Evolutionary conservation across 768 basidiomycete genomes (phyloP).

Genomic region (Boletus tylopilopsis): DNA sequence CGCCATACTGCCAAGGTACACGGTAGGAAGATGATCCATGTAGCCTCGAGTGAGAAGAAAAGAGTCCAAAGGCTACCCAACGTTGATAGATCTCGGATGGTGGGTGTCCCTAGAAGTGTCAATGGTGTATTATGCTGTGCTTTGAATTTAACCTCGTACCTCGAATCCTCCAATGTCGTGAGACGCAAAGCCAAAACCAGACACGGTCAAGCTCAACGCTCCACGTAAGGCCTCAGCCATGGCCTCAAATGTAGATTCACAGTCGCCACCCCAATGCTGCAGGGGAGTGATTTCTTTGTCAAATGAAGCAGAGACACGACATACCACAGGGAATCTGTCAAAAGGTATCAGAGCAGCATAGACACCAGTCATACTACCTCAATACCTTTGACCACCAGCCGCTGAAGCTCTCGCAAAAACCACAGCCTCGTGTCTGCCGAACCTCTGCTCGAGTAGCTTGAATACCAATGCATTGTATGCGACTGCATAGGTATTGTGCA

Average conservation of each 20-base stretch:
- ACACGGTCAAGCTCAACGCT: constrained; percentile 57
- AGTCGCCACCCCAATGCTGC: constrained; percentile 71
- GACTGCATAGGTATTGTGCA: constrained; percentile 71
- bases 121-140: not conserved
- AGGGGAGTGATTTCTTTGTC: constrained; percentile 20
- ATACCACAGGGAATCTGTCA: constrained; percentile 17
- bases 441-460: constrained; percentile 49
- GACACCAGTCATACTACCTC: not conserved
- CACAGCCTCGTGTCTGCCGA: constrained; percentile 63
- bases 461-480: constrained; percentile 72
- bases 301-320: not conserved
- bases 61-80: constrained; percentile 74
- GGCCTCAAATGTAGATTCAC: constrained; percentile 72
- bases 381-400: constrained; percentile 64
- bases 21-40: constrained; percentile 74
- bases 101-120: constrained; percentile 48
- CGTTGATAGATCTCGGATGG: constrained; percentile 68
- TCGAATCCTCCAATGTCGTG: constrained; percentile 81
- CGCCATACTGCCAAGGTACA: constrained; percentile 75
- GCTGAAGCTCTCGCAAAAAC: constrained; percentile 67
- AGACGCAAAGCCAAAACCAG: constrained; percentile 69
- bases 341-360: not conserved
- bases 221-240: constrained; percentile 76
- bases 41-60: constrained; percentile 71
- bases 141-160: constrained; percentile 28